Percentiles rank a stretch among this genome's conserved stretches.
phyloP scores from a whole-genome alignment of 2,329 filamentous ascomycete genomes.

The Talaromyces amestolkiae region DNA sequence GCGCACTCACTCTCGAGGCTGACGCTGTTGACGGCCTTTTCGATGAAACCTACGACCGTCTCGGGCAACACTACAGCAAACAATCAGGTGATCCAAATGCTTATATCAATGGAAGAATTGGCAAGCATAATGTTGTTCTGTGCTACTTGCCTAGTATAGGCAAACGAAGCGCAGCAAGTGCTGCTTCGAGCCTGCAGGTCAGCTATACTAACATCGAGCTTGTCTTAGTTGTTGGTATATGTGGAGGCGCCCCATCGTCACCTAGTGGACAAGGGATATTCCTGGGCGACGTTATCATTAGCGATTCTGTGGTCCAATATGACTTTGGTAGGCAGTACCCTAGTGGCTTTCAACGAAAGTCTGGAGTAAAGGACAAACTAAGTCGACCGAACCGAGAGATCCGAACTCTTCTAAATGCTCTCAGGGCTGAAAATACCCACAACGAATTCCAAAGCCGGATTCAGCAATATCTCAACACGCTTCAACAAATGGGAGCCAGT shows the following conservation, averaged over 20 bases:
- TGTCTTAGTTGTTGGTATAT: slow-evolving; percentile 8
- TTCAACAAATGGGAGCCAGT: neutral
- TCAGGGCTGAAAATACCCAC: neutral
- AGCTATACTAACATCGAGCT: neutral
- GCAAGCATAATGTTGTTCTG: neutral
- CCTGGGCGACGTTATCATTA: slow-evolving; percentile 11
- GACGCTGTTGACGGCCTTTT: slow-evolving; percentile 1
- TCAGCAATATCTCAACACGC: neutral
- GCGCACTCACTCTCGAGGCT: slow-evolving; percentile 9
- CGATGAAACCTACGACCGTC: neutral
- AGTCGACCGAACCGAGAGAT: neutral
- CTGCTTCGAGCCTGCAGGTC: neutral
- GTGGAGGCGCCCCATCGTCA: neutral
- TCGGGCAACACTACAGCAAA: neutral
- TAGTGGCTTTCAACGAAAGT: neutral
- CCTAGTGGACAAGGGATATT: neutral
- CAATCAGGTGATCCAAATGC: neutral
- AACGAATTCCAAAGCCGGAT: neutral
- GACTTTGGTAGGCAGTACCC: slow-evolving; percentile 13
- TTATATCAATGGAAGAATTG: neutral
- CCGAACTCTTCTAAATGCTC: neutral
- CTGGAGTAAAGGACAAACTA: neutral
- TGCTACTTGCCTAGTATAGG: neutral
- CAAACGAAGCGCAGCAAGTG: neutral
- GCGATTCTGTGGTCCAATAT: slow-evolving; percentile 1